Evolutionary conservation across 805 yeast species (phyloP), one percentile per base, ranked within the genome.

Genomic region (Cyberlindnera euphorbiae): DNA sequence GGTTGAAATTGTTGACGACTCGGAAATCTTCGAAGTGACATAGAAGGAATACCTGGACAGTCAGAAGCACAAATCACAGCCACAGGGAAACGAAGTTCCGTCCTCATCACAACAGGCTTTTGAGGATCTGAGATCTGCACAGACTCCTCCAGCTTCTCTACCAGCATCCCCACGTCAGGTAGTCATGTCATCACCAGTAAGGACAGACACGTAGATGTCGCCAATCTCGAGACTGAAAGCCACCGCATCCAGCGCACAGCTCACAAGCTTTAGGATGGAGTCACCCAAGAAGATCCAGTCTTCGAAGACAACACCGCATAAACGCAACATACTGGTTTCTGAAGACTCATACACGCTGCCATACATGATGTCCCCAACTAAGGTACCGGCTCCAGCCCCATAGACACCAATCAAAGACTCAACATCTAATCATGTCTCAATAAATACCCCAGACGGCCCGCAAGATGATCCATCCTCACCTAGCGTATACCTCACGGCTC

Each of bases 181-280:
- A 16, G 26, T 33, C 7, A 32, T 32, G 4, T 35, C 42, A 4
- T 39, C 46, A 4, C 45, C 39, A 16, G 27, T 26, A 18, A 17
- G 8, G 8, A 28, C 38, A 7, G 36, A 14, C 14, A 28, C 33
- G 12, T 26, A 21, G 3, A 9, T 11, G 7, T 9, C 30, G 15
- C 35, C 32, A 11, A 30, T 19, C 17, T 13, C 8, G 8, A 7
- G 17, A 13, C 40, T 17, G 10, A 22, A 11, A 14, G n/a, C 21
- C 7, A 25, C 21, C 5, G 21, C 28, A 14, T 28, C 49, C 7
- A 47, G 53, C 39, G 55, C 55, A 2, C 55, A 52, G 22, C 30
- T 47, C 7, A 52, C 53, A 4, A 50, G 55, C n/a, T 50, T 52
- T 29, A 41, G 54, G 28, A 21, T 52, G 35, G 39, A 42, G 23